Base-by-base conservation (phyloP, 1,284 basidiomycete genomes). In the Papiliotrema nemorosa region DNA sequence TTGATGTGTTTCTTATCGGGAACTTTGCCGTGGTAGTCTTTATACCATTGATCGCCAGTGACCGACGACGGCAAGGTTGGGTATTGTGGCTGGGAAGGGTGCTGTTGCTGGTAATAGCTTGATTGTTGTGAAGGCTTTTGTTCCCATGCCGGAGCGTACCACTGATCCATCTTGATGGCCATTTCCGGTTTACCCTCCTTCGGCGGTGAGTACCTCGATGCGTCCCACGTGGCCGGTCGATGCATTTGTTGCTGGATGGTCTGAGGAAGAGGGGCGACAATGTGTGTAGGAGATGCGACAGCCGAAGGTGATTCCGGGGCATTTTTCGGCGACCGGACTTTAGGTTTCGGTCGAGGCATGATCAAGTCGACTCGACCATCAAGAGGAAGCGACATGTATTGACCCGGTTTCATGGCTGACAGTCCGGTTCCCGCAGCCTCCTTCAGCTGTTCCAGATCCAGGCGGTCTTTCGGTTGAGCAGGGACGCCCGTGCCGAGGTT, bases 321-420 rank as follows among this genome's bases (percentile, higher is more conserved):
- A 18, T 29, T 22, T 33, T 38, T 29, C 18, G 37, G 26, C 10
- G 49, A 40, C 43, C 35, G 54, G 9, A 46, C 41, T 34, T 57
- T 34, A 62, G 54, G 71, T 46, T 64, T 66, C 62, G 54, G 71
- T 46, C 64, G 64, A 5, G 69, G 64, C 72, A 64, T 76, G 78
- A 94, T 86, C 57, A 96, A 76, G 67, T 91, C 88, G 47, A 90
- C 78, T 40, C 90, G 81, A 2, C 91, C 91, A 45, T 90, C 87
- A 22, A 94, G 77, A 5, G 92, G 91, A 69, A 93, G 66, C 47
- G 82, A 85, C 35, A 77, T 78, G 65, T 92, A 93, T 54, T 83
- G 79, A n/a, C 86, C 87, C 58, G 84, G 81, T 14, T 78, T 79
- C 27, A 64, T 49, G 3, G 62, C 38, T 22, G 58, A 53, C 10